These are phyloP conservation scores for Amphichorda felina DNA, from an alignment of 2,329 filamentous ascomycete species.

Conservation along the genomic window DNA sequence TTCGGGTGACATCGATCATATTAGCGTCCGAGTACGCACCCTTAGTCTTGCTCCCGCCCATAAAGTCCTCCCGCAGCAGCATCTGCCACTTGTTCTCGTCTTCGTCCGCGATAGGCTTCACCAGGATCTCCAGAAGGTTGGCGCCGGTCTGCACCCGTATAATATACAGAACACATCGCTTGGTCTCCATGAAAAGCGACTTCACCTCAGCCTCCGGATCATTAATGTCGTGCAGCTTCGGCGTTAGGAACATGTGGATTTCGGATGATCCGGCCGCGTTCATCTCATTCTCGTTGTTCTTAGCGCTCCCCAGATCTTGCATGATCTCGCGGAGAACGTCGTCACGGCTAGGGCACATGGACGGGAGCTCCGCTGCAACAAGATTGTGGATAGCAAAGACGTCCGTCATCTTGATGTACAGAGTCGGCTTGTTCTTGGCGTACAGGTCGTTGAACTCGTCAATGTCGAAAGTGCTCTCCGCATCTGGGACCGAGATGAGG, in stretches of 20 bases:
- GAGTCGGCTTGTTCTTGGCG: slow-evolving; percentile 85
- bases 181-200: slow-evolving; percentile 94
- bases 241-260: slow-evolving; percentile 81
- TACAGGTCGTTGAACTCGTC: slow-evolving; percentile 98
- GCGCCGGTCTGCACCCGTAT: slow-evolving; percentile 88
- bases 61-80: slow-evolving; percentile 72
- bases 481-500: slow-evolving; percentile 73
- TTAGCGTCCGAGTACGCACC: slow-evolving; percentile 86
- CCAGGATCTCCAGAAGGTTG: slow-evolving; percentile 89
- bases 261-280: slow-evolving; percentile 75
- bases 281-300: slow-evolving; percentile 93
- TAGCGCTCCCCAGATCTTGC: slow-evolving; percentile 87
- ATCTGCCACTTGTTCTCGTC: slow-evolving; percentile 83
- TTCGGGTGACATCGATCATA: slow-evolving; percentile 77
- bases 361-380: slow-evolving; percentile 64
- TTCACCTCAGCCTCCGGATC: slow-evolving; percentile 91
- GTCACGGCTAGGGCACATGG: slow-evolving; percentile 68
- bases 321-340: slow-evolving; percentile 86
- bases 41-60: slow-evolving; percentile 51
- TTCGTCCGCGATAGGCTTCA: slow-evolving; percentile 75
- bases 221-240: slow-evolving; percentile 79
- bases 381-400: slow-evolving; percentile 94
- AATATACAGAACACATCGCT: slow-evolving; percentile 93
- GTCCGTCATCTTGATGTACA: slow-evolving; percentile 99
- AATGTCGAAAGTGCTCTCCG: slow-evolving; percentile 90